Evolutionary conservation across 2,329 filamentous ascomycete genomes (phyloP).

Genomic region (Zymoseptoria crescenta): DNA sequence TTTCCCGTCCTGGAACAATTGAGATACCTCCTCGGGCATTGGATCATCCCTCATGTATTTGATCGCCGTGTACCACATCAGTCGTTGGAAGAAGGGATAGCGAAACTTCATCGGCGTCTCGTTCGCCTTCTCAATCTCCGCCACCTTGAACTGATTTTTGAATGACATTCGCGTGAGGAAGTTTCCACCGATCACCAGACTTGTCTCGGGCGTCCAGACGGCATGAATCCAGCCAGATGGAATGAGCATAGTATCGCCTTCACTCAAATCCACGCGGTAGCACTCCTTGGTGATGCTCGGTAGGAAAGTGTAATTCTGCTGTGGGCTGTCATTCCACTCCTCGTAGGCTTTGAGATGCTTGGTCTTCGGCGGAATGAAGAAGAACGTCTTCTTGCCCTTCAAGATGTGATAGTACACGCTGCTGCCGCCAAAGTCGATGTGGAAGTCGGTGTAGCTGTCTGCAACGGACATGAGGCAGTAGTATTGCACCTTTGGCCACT

Average conservation of each 20-base stretch:
- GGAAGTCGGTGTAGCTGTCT: conserved; percentile 64
- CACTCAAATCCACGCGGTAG: conserved; percentile 57
- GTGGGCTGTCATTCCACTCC: conserved; percentile 60
- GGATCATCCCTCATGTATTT: conserved; percentile 58
- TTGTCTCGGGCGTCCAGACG: conserved; percentile 63
- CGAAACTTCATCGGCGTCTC: conserved; percentile 58
- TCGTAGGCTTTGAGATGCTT: conserved; percentile 63
- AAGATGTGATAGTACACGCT: conserved; percentile 65
- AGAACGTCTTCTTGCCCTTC: conserved; percentile 62
- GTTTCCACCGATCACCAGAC: conserved; percentile 63
- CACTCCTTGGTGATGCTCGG: conserved; percentile 58
- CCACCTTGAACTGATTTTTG: conserved; percentile 57
- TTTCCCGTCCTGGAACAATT: conserved; percentile 49
- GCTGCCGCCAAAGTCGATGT: conserved; percentile 64
- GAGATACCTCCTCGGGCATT: conserved; percentile 48
- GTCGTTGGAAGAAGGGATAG: conserved; percentile 61
- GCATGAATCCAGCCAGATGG: conserved; percentile 66
- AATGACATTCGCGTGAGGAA: conserved; percentile 60
- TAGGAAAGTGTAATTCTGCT: conserved; percentile 59
- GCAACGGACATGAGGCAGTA: conserved; percentile 65
- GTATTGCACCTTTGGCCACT: conserved; percentile 58
- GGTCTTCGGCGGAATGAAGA: conserved; percentile 62
- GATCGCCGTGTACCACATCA: conserved; percentile 61
- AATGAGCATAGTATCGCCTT: conserved; percentile 63
- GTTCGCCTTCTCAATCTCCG: conserved; percentile 60